Evolutionary conservation across 2,329 filamentous ascomycete genomes (phyloP), one percentile per base, ranked within the genome.

Genomic region (Colletotrichum noveboracense): DNA sequence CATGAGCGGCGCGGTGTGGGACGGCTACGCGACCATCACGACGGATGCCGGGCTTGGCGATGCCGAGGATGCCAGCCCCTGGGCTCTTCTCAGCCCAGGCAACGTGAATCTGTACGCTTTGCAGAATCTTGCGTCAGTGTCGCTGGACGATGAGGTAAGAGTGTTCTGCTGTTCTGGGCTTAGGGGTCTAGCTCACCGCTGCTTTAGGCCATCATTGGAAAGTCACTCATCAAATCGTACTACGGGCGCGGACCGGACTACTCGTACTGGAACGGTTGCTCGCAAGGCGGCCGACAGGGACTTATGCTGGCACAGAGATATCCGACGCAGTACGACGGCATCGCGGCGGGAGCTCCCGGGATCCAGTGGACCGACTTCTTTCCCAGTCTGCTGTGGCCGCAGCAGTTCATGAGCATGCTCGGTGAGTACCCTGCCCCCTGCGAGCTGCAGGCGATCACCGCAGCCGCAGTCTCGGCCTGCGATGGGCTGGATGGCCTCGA

Each of bases 201-300:
- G 26, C n/a, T 21, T 10, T 38, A 75, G 55, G 86, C 88, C 0
- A 82, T 87, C 7, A 78, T 89, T 2, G 87, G 86, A 26, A 92
- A 92, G 79, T 75, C 84, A 6, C 77, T 92, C 24, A 85, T 86
- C 5, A 78, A 86, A 28, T 80, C 82, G 10, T 91, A 87, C 80
- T 92, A 92, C 78, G 82, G 85, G n/a, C 76, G 79, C 0, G 84
- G 86, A 2, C 82, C 84, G 1, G 80, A 83, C 1, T 88, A 86
- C 73, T 87, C 85, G 0, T 90, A 90, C 80, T 91, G 86, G 78
- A 82, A 84, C 10, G 89, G 90, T 16, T 91, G 89, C 78, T 90
- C 88, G 2, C 89, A 88, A 0, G 90, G 90, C 14, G 91, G 91
- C 3, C 84, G 90, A 2, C 89, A 92, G 79, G 90, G 89, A 9